Evolutionary conservation across 345 rosid species (phyloP), one percentile per base, ranked within the genome.

Genomic region (Acer negundo): DNA sequence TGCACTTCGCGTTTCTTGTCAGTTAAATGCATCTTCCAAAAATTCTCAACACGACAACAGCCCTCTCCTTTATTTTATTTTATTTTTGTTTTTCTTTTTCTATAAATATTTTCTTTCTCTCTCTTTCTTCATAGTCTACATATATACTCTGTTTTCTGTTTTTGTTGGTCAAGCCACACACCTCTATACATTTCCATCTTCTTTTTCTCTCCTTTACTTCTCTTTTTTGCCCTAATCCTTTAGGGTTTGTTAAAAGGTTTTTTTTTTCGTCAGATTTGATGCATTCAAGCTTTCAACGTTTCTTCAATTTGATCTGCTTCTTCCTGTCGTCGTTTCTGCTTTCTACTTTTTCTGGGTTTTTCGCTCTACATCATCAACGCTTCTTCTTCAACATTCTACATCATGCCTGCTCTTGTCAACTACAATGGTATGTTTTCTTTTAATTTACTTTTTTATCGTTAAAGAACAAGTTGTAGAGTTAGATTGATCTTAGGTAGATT

Each of bases 341-440:
- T 67, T 13, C 46, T 4, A 46, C 58, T 40, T 83, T 58, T 17
- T 66, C 63, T 63, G 69, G 70, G 69, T 51, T 77, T 51, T 55
- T 24, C 71, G 73, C 47, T 79, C 83, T 83, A 72, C 61, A 19
- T 47, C 61, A 19, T 47, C 24, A 22, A 75, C 73, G 24, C 23
- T 78, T 77, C 75, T 64, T 81, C 71, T 85, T 44, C 73, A 58
- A 24, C 75, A 53, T 76, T 64, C 28, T 11, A 80, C 87, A 80
- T 53, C 88, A 90, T 90, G 94, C 90, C 91, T 78, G 78, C 92
- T 80, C 88, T 90, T 67, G 88, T 91, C 69, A 91, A 91, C 81
- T 85, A 80, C 80, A 59, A 75, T 78, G 92, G 95, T 87, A 75
- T 78, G 87, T 53, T 51, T 51, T 73, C 72, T 64, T 16, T 13